phyloP scores from a whole-genome alignment of 2,329 filamentous ascomycete species.

The Fusarium tupiense region DNA sequence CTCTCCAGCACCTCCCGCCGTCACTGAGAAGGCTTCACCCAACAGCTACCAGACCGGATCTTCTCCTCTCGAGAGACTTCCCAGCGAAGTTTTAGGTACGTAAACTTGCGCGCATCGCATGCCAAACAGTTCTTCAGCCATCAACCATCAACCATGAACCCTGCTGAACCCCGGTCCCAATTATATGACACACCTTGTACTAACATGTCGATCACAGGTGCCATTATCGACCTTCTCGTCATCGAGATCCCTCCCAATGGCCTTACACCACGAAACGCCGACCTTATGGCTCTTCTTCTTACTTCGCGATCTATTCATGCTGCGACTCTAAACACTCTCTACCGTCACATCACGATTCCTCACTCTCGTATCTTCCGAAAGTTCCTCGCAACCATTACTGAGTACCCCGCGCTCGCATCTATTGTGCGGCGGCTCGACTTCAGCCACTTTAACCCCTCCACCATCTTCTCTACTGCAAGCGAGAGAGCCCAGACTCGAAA shows the following conservation, averaged over 20 bases:
- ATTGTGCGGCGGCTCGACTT: conserved; percentile 85
- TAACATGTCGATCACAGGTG: conserved; percentile 57
- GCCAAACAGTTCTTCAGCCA: background rate
- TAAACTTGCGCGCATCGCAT: conserved; percentile 9
- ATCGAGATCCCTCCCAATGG: conserved; percentile 78
- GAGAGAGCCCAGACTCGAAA: conserved; percentile 81
- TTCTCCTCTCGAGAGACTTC: conserved; percentile 72
- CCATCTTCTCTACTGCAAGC: conserved; percentile 77
- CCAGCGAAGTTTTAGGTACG: conserved; percentile 77
- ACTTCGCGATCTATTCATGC: conserved; percentile 80
- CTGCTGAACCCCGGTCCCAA: conserved; percentile 19
- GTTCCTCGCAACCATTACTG: conserved; percentile 74
- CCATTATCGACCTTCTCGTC: conserved; percentile 79
- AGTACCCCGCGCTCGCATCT: conserved; percentile 75
- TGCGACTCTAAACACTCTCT: conserved; percentile 78
- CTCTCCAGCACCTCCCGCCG: conserved; percentile 49
- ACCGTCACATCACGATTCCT: conserved; percentile 82
- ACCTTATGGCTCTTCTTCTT: conserved; percentile 78
- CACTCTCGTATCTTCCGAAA: conserved; percentile 87
- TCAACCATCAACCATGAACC: background rate
- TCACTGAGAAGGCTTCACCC: conserved; percentile 39
- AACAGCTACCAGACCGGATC: conserved; percentile 54
- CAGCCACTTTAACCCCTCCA: conserved; percentile 84
- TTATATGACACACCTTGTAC: conserved; percentile 22
- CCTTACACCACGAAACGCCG: conserved; percentile 78